These are phyloP conservation scores for Trichosporon sp. DNA, from an alignment of 1,284 basidiomycete species.

Conservation along the genomic window DNA sequence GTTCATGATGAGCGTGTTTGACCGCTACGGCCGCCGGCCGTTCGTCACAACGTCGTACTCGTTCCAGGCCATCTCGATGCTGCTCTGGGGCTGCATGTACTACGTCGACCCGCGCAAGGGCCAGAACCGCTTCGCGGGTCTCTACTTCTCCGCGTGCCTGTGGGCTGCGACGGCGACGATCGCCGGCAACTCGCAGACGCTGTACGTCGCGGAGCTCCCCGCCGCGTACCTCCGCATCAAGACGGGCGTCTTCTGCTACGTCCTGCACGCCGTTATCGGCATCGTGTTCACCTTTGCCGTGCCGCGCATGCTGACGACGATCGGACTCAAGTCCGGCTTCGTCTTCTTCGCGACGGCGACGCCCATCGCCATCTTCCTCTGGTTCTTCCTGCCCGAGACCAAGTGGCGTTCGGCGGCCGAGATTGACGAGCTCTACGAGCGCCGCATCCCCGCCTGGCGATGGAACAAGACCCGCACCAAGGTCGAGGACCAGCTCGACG, in stretches of 20 bases:
- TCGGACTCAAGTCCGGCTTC: constrained; percentile 35
- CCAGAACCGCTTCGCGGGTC: not conserved
- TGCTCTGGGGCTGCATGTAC: constrained; percentile 18
- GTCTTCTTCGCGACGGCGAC: constrained; percentile 36
- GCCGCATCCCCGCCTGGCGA: constrained; percentile 49
- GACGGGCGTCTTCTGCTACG: constrained; percentile 29
- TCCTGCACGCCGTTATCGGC: constrained; percentile 1
- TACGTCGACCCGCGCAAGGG: not conserved
- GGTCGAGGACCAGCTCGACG: constrained; percentile 30
- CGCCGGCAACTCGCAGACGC: constrained; percentile 33
- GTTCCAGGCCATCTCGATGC: constrained; percentile 22
- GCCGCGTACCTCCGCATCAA: constrained; percentile 36
- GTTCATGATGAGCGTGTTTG: constrained; percentile 14
- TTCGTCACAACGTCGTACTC: constrained; percentile 16
- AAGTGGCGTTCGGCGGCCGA: constrained; percentile 39
- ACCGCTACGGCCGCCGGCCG: constrained; percentile 7
- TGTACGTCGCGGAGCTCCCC: constrained; percentile 39
- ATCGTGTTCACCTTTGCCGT: constrained; percentile 29
- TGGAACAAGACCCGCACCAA: constrained; percentile 45
- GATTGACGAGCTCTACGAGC: constrained; percentile 54
- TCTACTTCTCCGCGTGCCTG: constrained; percentile 20
- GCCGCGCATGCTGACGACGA: constrained; percentile 35
- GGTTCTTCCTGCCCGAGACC: constrained; percentile 42
- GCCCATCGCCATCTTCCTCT: constrained; percentile 35
- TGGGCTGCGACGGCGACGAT: constrained; percentile 36